These are phyloP conservation scores for Monilinia laxa DNA, from an alignment of 2,329 filamentous ascomycete species.

Conservation along the genomic window DNA sequence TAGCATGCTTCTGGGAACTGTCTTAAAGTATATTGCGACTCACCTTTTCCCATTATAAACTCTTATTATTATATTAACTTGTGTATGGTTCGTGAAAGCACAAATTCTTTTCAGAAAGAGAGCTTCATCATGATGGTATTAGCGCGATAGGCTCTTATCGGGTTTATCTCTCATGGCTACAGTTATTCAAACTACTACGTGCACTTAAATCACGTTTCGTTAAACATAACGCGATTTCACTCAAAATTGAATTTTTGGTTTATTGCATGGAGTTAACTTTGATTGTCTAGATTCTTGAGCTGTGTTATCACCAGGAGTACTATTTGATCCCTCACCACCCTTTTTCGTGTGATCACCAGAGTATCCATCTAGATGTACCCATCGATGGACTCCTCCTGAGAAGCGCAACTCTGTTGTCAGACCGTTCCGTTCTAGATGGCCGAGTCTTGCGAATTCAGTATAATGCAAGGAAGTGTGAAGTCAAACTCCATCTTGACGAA, in stretches of 20 bases:
- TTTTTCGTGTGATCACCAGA: not conserved
- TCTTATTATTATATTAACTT: constrained; percentile 3
- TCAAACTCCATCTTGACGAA: not conserved
- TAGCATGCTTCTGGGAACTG: constrained; percentile 1
- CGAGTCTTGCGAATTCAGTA: too few species aligned
- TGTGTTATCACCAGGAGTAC: not conserved
- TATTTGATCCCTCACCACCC: not conserved
- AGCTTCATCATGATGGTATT: constrained; percentile 11
- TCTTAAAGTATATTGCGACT: constrained; percentile 20
- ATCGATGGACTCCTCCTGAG: not conserved
- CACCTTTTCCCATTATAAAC: constrained; percentile 38
- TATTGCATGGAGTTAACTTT: not conserved
- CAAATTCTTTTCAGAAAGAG: not conserved
- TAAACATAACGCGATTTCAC: not conserved
- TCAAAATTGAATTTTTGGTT: not conserved
- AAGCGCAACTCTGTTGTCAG: not conserved
- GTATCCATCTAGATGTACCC: not conserved
- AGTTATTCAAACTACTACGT: not conserved
- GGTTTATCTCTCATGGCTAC: constrained; percentile 4
- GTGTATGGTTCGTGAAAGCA: constrained; percentile 2
- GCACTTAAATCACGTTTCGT: not conserved
- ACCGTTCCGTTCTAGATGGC: too few species aligned
- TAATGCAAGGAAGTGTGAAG: not conserved
- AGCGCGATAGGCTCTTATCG: constrained; percentile 15
- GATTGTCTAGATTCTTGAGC: not conserved